phyloP scores from a whole-genome alignment of 345 rosid species.

The Salix suchowensis region DNA sequence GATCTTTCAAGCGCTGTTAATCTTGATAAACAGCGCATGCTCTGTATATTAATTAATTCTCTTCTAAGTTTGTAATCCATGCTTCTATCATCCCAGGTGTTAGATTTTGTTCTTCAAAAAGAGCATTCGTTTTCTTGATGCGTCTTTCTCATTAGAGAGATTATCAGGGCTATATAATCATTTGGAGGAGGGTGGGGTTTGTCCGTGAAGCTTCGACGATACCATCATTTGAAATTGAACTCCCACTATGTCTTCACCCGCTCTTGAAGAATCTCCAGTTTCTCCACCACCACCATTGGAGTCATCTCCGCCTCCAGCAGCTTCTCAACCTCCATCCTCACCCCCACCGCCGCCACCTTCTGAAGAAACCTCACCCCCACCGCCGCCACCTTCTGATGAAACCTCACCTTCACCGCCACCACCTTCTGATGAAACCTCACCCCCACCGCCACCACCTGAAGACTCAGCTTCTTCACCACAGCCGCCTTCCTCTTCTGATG shows the following conservation, averaged over 20 bases:
- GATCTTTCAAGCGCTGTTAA: neutral
- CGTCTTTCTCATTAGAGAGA: neutral
- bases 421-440: neutral
- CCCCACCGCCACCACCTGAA: conserved; percentile 34
- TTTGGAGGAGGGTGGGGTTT: conserved; percentile 25
- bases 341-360: conserved; percentile 32
- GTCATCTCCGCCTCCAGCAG: conserved; percentile 6
- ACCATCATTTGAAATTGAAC: conserved; percentile 3
- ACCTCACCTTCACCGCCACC: conserved; percentile 36
- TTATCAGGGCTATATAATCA: neutral
- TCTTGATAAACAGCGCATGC: neutral
- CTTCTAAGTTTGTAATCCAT: neutral
- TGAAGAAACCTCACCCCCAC: conserved; percentile 27
- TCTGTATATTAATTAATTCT: neutral
- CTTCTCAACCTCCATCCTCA: conserved; percentile 21
- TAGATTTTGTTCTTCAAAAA: neutral
- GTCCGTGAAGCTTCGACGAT: conserved; percentile 1
- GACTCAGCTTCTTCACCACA: conserved; percentile 30
- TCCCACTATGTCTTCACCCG: conserved; percentile 18
- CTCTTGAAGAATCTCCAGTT: conserved; percentile 15
- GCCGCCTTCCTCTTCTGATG: conserved; percentile 1
- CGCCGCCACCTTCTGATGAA: conserved; percentile 23
- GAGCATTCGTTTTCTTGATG: neutral
- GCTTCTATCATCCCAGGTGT: neutral
- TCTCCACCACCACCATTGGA: conserved; percentile 12